These are phyloP conservation scores for Penicillium odoratum DNA, from an alignment of 495 filamentous ascomycete genomes.

Conservation along the genomic window DNA sequence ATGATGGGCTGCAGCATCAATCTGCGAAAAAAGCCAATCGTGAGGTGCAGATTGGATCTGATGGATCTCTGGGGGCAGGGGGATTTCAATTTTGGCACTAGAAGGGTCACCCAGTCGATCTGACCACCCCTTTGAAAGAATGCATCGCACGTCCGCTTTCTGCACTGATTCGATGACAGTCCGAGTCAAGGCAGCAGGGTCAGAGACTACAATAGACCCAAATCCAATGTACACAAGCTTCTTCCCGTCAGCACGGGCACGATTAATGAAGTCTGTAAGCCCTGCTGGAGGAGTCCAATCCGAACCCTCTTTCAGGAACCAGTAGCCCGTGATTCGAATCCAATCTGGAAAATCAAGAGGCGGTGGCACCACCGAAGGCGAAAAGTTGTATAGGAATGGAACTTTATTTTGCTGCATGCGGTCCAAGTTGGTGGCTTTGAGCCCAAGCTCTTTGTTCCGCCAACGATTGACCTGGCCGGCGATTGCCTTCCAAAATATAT, in stretches of 20 bases:
- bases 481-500: conserved; percentile 92
- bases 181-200: conserved; percentile 81
- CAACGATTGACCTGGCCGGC: conserved; percentile 91
- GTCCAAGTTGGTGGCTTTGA: conserved; percentile 80
- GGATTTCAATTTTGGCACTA: conserved; percentile 61
- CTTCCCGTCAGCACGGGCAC: conserved; percentile 77
- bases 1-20: conserved; percentile 93
- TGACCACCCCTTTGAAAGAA: conserved; percentile 99
- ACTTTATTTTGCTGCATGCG: conserved; percentile 96
- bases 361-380: conserved; percentile 84
- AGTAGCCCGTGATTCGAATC: conserved; percentile 96
- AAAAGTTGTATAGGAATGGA: conserved; percentile 97
- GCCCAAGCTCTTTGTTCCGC: conserved; percentile 74
- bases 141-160: conserved; percentile 92
- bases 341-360: conserved; percentile 96
- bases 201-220: conserved; percentile 92
- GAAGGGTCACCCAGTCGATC: conserved; percentile 71
- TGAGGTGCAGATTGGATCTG: conserved; percentile 91
- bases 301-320: conserved; percentile 87
- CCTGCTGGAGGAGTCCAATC: conserved; percentile 74
- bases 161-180: conserved; percentile 87
- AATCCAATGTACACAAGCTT: conserved; percentile 97
- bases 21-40: conserved; percentile 93
- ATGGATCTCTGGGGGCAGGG: conserved; percentile 76
- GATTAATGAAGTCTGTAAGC: conserved; percentile 74